Conservation (phyloP, 139 green algal genomes). For the Chlamydomonas sp. region DNA sequence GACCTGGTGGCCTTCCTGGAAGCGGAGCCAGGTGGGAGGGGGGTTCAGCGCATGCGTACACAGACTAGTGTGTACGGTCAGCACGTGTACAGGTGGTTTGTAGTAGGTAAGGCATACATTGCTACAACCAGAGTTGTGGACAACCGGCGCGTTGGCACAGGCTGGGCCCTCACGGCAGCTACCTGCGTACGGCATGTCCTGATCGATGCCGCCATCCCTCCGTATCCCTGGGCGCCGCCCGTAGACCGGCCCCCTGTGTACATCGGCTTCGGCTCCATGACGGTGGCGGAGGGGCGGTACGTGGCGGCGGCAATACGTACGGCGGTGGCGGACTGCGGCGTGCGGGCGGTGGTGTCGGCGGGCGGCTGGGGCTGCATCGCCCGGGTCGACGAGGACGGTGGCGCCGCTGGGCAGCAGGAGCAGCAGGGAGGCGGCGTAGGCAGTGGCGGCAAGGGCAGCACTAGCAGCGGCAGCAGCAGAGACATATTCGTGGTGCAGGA, state of each 20-base stretch:
- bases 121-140: too few relatives aligned
- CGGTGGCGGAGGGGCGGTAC: conserved; percentile 40
- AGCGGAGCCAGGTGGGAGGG: conserved; percentile 20
- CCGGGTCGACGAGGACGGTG: neutral
- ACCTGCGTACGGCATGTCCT: neutral
- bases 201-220: neutral
- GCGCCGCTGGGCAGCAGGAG: neutral
- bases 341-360: conserved; percentile 37
- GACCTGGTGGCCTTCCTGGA: conserved; percentile 20
- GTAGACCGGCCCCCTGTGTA: conserved; percentile 25
- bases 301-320: conserved; percentile 47
- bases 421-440: neutral
- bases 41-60: too few relatives aligned
- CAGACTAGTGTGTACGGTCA: too few relatives aligned
- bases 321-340: conserved; percentile 18
- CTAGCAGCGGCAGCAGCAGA: neutral
- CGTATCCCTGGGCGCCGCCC: too few relatives aligned
- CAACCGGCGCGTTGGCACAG: too few relatives aligned
- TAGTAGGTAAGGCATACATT: too few relatives aligned
- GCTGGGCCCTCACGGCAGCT: neutral
- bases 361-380: conserved; percentile 40
- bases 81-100: too few relatives aligned
- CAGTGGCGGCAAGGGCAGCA: neutral
- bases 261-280: conserved; percentile 56
- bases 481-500: conserved; percentile 43